A percentile compares a stretch with the other conserved stretches of the same genome.
Conservation (phyloP, 257 asterid species). For the Solanum gracilifrons region DNA sequence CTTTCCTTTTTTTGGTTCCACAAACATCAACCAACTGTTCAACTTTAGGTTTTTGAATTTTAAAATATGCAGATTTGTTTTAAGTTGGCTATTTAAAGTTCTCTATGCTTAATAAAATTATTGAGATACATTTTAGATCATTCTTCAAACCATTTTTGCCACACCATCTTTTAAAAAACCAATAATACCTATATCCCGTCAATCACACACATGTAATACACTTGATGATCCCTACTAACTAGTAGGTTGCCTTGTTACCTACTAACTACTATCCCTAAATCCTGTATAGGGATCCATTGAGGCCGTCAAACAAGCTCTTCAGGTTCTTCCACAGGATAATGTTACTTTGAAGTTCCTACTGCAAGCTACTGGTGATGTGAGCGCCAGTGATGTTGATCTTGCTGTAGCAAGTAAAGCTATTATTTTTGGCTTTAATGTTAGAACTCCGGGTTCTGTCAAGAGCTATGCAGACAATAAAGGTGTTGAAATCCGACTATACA, state of each 20-base stretch:
- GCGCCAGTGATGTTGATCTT: constrained; percentile 82
- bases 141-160: background rate
- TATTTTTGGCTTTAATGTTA: constrained; percentile 82
- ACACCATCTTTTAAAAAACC: background rate
- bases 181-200: background rate
- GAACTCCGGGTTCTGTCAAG: constrained; percentile 74
- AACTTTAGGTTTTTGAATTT: background rate
- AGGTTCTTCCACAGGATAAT: constrained; percentile 84
- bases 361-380: constrained; percentile 92
- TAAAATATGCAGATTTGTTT: background rate
- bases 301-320: constrained; percentile 90
- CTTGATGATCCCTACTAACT: background rate
- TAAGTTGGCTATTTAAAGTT: background rate
- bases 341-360: constrained; percentile 84
- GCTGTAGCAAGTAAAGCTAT: constrained; percentile 88
- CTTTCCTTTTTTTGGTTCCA: background rate
- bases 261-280: constrained; percentile 1
- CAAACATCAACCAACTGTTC: background rate
- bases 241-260: background rate
- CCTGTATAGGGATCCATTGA: constrained; percentile 71
- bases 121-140: background rate
- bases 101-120: background rate
- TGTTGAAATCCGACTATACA: constrained; percentile 76
- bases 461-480: constrained; percentile 57
- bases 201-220: background rate